Percentiles rank a stretch among this genome's conserved stretches.
Conservation (phyloP, 2,329 filamentous ascomycete genomes). For the Fusarium mexicanum region DNA sequence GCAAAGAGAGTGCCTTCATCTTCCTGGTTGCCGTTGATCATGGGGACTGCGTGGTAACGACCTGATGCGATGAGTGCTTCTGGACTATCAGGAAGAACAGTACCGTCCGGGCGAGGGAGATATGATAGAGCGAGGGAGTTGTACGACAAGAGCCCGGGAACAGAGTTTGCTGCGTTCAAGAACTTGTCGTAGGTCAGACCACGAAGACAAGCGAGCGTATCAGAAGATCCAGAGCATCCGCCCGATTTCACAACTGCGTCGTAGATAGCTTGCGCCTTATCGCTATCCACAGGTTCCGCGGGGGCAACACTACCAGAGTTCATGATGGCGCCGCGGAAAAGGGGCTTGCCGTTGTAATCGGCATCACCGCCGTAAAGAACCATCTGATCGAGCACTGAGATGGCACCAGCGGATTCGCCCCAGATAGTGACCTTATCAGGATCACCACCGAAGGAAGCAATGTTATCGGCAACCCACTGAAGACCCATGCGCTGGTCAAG, state of each 20-base stretch:
- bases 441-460: constrained; percentile 81
- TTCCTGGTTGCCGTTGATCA: constrained; percentile 77
- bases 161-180: constrained; percentile 73
- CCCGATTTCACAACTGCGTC: constrained; percentile 67
- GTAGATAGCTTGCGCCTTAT: constrained; percentile 73
- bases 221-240: constrained; percentile 66
- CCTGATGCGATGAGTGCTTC: constrained; percentile 65
- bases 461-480: constrained; percentile 82
- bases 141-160: constrained; percentile 75
- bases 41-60: constrained; percentile 59
- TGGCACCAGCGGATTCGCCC: constrained; percentile 77
- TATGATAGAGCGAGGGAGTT: constrained; percentile 76
- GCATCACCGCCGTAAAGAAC: constrained; percentile 76
- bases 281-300: constrained; percentile 69
- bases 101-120: constrained; percentile 77
- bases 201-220: constrained; percentile 75
- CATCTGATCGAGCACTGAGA: constrained; percentile 82
- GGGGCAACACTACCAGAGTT: constrained; percentile 73
- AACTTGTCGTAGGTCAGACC: constrained; percentile 66
- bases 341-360: constrained; percentile 76
- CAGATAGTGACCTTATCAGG: constrained; percentile 81
- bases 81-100: constrained; percentile 67
- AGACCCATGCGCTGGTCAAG: constrained; percentile 78
- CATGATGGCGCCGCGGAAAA: constrained; percentile 85
- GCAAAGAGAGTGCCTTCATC: constrained; percentile 83